Evolutionary conservation across 371 early-diverging fungal genomes (phyloP).

Genomic region (Rhizomucor miehei): DNA sequence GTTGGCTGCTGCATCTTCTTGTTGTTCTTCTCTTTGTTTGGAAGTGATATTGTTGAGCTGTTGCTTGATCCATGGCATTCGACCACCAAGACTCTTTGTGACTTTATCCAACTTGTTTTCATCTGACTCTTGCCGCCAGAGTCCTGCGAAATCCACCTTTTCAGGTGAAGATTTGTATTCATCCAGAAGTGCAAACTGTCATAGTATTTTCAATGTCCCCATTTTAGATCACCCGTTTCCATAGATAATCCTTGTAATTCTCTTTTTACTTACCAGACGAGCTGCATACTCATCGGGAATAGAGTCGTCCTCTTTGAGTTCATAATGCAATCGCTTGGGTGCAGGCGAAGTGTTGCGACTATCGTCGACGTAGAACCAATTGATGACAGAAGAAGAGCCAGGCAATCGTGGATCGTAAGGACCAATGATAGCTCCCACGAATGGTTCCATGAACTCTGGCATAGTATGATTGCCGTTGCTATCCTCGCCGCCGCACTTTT

Average conservation of each 20-base stretch:
- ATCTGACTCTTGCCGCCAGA: slow-evolving; percentile 67
- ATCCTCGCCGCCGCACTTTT: slow-evolving; percentile 15
- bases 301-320: slow-evolving; percentile 46
- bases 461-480: background rate
- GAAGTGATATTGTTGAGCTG: background rate
- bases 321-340: slow-evolving; percentile 67
- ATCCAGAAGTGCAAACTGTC: slow-evolving; percentile 56
- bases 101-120: slow-evolving; percentile 72
- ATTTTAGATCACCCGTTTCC: background rate
- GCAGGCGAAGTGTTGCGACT: slow-evolving; percentile 41
- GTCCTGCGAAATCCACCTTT: slow-evolving; percentile 59
- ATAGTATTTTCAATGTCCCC: too few relatives aligned
- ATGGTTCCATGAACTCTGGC: slow-evolving; percentile 56
- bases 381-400: slow-evolving; percentile 73
- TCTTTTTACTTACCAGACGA: slow-evolving; percentile 43
- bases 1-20: too few relatives aligned
- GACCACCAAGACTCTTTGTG: slow-evolving; percentile 63
- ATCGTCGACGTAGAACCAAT: slow-evolving; percentile 74
- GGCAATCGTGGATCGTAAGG: slow-evolving; percentile 85
- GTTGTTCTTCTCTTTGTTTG: too few relatives aligned
- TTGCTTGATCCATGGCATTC: slow-evolving; percentile 73
- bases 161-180: slow-evolving; percentile 57
- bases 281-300: slow-evolving; percentile 49
- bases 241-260: background rate
- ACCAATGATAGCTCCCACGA: slow-evolving; percentile 89